Base-by-base conservation (phyloP, 208 protist genomes). In the Trypanosoma theileri region DNA sequence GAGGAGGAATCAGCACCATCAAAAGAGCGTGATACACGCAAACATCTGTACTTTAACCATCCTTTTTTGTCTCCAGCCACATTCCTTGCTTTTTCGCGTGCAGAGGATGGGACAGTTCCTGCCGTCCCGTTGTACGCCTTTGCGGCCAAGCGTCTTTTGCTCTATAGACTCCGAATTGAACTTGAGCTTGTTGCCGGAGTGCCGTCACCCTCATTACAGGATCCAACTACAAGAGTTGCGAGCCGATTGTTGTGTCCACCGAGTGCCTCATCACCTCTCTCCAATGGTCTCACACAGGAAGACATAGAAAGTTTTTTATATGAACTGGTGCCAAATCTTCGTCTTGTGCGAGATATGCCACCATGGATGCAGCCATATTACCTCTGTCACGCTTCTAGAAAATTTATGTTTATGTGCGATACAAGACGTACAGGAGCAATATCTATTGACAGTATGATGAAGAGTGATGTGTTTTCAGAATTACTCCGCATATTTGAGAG, bases 381-480 rank as follows among this genome's bases (percentile, higher is more conserved):
- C 62, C 76, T 92, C 35, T 98, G 90, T 67, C 87, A 96, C 55
- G 92, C 89, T 7, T 92, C 88, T 3, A 79, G 90, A 22, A 97
- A 98, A 74, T 96, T 98, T 66, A 89, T 97, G 78, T 98, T 98
- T 69, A 96, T 97, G 85, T 94, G 91, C 63, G 94, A 98, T 71
- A 85, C 85, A 0, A 75, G 75, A 11, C 75, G 81, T 24, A 80
- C 84, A 2, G 92, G 92, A 2, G 76, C 77, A 8, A 83, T 98
- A 19, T 78, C 85, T 26, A 93, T 97, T 45, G 83, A 94, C 41
- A 69, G 68, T 13, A 75, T 96, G 66, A 93, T 98, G 82, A 78
- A 80, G 59, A 95, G 86, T 28, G 86, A 93, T 19, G 88, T 93
- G 14, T 93, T 97, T 67, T 89, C 89, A 3, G 92, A 98, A 70